Evolutionary conservation across 2,329 filamentous ascomycete species (phyloP).

Genomic region (Diaporthe sp.): DNA sequence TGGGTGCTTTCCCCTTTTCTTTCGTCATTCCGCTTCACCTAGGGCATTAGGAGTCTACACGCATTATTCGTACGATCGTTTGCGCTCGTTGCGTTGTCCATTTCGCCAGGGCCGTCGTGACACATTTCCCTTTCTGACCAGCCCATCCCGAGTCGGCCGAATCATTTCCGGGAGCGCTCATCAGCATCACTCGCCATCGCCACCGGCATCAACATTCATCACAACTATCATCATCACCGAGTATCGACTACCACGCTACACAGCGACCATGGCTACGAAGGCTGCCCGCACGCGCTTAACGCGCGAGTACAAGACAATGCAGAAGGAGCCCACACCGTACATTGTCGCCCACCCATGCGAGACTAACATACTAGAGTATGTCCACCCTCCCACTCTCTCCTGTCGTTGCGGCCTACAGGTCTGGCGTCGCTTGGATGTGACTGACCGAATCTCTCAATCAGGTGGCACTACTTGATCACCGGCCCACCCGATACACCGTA

Average conservation of each 20-base stretch:
- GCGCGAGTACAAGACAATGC: conserved; percentile 73
- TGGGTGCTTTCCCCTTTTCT: conserved; percentile 1
- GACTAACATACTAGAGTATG: conserved; percentile 88
- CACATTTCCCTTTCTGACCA: conserved; percentile 28
- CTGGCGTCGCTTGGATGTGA: neutral
- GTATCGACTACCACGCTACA: neutral
- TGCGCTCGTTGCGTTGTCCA: neutral
- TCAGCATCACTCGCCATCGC: conserved; percentile 22
- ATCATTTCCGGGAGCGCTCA: conserved; percentile 12
- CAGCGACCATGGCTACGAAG: conserved; percentile 38
- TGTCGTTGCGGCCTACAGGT: neutral
- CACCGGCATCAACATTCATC: neutral
- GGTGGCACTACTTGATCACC: conserved; percentile 96
- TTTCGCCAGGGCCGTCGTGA: conserved; percentile 18
- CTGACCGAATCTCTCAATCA: conserved; percentile 50
- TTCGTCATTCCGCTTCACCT: conserved; percentile 10
- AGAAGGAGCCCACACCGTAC: conserved; percentile 85
- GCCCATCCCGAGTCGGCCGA: neutral
- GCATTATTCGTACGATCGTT: conserved; percentile 8
- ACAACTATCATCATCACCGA: neutral
- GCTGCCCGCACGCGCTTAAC: conserved; percentile 55
- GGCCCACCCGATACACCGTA: conserved; percentile 96
- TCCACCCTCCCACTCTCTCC: neutral
- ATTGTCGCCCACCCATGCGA: conserved; percentile 92
- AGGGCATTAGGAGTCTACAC: neutral